Percentiles rank a stretch among this genome's conserved stretches.
These are phyloP conservation scores for Colletotrichum costaricense DNA, from an alignment of 2,329 filamentous ascomycete genomes.

Conservation along the genomic window DNA sequence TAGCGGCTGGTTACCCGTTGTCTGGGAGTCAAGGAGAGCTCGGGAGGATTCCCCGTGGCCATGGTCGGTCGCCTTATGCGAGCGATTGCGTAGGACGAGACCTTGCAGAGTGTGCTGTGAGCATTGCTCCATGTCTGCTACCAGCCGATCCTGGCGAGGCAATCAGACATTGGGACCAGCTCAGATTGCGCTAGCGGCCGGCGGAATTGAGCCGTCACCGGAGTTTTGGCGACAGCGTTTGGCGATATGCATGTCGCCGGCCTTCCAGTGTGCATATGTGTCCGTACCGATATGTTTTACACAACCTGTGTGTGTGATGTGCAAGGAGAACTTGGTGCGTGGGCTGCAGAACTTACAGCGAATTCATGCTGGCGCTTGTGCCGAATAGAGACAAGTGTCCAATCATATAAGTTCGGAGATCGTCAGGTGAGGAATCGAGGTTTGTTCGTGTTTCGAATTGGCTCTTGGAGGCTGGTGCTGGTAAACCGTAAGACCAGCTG, in stretches of 20 bases:
- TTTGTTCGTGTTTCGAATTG: conserved; percentile 30
- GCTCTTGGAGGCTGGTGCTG: background rate
- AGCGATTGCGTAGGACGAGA: background rate
- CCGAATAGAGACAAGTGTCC: conserved; percentile 5
- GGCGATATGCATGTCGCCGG: conserved; percentile 8
- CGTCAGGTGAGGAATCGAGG: conserved; percentile 28
- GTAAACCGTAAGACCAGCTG: background rate
- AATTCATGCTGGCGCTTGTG: conserved; percentile 8
- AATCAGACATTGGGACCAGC: background rate
- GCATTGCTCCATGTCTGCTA: background rate
- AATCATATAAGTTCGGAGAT: conserved; percentile 6
- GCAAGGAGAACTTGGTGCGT: background rate
- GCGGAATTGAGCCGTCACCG: conserved; percentile 1
- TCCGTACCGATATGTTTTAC: background rate
- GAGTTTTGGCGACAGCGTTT: conserved; percentile 21
- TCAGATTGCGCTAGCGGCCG: background rate
- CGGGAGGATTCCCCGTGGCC: conserved; percentile 18
- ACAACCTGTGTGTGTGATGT: background rate
- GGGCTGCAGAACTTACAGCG: conserved; percentile 2
- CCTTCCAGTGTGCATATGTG: background rate
- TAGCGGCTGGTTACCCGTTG: conserved; percentile 8
- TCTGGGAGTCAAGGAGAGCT: conserved; percentile 7
- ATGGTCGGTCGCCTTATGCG: background rate
- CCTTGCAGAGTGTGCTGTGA: background rate
- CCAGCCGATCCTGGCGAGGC: background rate